phyloP scores from a whole-genome alignment of 495 filamentous ascomycete species.

The Collariella sp. region DNA sequence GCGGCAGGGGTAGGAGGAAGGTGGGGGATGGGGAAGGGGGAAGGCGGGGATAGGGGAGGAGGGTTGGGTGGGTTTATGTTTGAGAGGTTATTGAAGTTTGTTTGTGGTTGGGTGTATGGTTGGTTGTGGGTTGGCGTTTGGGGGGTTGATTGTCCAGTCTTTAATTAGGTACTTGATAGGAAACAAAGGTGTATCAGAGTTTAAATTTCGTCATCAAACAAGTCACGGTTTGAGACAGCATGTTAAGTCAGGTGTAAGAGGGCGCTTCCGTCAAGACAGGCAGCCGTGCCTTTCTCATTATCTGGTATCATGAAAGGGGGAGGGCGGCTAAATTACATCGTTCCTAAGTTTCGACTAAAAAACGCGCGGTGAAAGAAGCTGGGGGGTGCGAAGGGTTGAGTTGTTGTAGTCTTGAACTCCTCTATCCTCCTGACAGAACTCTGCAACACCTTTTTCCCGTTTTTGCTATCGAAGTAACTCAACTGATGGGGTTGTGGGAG shows the following conservation, averaged over 20 bases:
- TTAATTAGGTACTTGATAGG: too few relatives aligned
- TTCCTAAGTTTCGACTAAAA: constrained; percentile 28
- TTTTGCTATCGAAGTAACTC: neutral
- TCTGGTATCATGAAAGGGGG: constrained; percentile 38
- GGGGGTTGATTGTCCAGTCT: neutral
- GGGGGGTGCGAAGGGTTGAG: neutral
- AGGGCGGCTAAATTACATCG: constrained; percentile 41
- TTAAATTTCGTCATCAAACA: too few relatives aligned
- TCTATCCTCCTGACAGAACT: too few relatives aligned
- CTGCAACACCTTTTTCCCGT: neutral
- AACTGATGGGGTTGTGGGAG: neutral
- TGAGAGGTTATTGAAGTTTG: too few relatives aligned
- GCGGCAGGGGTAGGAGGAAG: too few relatives aligned
- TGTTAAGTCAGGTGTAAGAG: neutral
- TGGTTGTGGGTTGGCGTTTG: neutral
- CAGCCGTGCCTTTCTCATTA: constrained; percentile 37
- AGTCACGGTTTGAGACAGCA: too few relatives aligned
- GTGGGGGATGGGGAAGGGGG: too few relatives aligned
- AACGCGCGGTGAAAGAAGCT: constrained; percentile 15
- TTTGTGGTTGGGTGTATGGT: neutral
- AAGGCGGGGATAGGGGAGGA: too few relatives aligned
- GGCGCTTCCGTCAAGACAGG: constrained; percentile 11
- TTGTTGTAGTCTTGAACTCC: neutral
- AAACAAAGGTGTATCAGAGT: too few relatives aligned
- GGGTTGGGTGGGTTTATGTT: neutral